A percentile compares a stretch with the other conserved stretches of the same genome.
These are phyloP conservation scores for Maudiozyma turicensis DNA, from an alignment of 805 yeast species.

Conservation along the genomic window DNA sequence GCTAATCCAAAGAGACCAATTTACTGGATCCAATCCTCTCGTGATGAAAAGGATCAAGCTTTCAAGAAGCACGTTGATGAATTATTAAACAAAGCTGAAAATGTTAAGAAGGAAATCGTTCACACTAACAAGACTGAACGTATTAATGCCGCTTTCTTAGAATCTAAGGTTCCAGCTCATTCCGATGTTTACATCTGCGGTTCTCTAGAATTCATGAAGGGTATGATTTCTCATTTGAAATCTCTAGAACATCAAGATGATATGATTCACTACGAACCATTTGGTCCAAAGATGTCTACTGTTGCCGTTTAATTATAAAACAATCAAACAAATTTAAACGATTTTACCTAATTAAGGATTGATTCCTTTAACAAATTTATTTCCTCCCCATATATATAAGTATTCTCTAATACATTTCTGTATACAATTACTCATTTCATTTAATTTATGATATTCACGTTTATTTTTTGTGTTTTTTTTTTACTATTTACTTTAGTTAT, in stretches of 20 bases:
- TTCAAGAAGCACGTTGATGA: conserved; percentile 19
- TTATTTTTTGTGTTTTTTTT: neutral
- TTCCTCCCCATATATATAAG: neutral
- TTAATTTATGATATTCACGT: neutral
- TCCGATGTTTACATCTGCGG: conserved; percentile 29
- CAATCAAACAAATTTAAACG: too few relatives aligned
- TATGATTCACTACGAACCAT: conserved; percentile 26
- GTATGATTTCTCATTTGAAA: conserved; percentile 17
- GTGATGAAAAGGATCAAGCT: conserved; percentile 16
- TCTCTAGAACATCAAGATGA: conserved; percentile 17
- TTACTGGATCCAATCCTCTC: conserved; percentile 26
- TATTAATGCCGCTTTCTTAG: conserved; percentile 17
- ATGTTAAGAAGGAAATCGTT: conserved; percentile 11
- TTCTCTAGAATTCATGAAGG: conserved; percentile 23
- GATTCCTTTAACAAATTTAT: neutral
- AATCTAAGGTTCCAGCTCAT: conserved; percentile 17
- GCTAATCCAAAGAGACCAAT: conserved; percentile 24
- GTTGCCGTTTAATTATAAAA: conserved; percentile 3
- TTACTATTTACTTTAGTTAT: neutral
- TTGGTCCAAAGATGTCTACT: conserved; percentile 30
- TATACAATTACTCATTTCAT: neutral
- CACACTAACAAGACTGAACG: conserved; percentile 19
- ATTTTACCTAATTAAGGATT: too few relatives aligned
- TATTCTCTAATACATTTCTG: neutral
- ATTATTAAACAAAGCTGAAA: conserved; percentile 10